Conservation (phyloP, 129 eudicot species). For the Saussurea involucrata region DNA sequence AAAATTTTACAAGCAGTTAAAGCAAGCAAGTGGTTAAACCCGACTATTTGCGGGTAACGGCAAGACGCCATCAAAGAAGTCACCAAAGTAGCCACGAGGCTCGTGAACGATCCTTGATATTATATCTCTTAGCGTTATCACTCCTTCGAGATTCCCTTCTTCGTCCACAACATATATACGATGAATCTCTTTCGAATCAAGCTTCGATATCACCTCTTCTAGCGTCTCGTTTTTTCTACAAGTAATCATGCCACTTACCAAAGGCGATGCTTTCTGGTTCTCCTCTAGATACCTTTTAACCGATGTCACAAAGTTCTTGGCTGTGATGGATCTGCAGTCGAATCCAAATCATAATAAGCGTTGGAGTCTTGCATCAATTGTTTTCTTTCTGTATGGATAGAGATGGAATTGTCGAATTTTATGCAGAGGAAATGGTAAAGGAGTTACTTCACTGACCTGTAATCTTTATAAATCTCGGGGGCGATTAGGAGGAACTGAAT, state of each 20-base stretch:
- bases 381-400: background rate
- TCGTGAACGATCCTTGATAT: slow-evolving; percentile 91
- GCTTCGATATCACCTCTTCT: slow-evolving; percentile 59
- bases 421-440: background rate
- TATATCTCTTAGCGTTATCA: slow-evolving; percentile 86
- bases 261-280: slow-evolving; percentile 45
- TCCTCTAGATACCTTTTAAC: slow-evolving; percentile 59
- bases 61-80: slow-evolving; percentile 87
- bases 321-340: slow-evolving; percentile 75
- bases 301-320: slow-evolving; percentile 77
- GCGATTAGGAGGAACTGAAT: slow-evolving; percentile 83
- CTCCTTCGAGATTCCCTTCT: slow-evolving; percentile 68
- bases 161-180: slow-evolving; percentile 84
- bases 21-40: slow-evolving; percentile 39
- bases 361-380: background rate
- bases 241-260: slow-evolving; percentile 67
- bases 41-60: slow-evolving; percentile 85
- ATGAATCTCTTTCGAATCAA: slow-evolving; percentile 73
- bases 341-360: background rate
- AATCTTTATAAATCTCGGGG: slow-evolving; percentile 82
- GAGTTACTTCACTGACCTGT: slow-evolving; percentile 49
- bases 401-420: background rate
- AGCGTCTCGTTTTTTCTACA: slow-evolving; percentile 63
- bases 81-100: slow-evolving; percentile 94
- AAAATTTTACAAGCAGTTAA: slow-evolving; percentile 2